A percentile compares a stretch with the other conserved stretches of the same genome.
Conservation (phyloP, 1,139 yeast genomes). For the Sugiyamaella xylanicola region DNA sequence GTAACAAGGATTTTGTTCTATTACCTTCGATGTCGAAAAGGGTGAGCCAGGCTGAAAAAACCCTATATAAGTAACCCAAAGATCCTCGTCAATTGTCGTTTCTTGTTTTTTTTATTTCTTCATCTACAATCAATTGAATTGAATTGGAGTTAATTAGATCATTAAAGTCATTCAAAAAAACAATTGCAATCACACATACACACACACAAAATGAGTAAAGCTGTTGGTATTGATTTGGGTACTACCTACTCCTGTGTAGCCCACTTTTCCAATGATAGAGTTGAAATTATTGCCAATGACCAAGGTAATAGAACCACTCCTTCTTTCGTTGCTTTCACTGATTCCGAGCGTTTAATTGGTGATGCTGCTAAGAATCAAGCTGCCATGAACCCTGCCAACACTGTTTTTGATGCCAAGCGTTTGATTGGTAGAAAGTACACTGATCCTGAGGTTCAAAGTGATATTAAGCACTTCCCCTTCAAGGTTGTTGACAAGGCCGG, state of each 20-base stretch:
- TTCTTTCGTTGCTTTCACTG: constrained; percentile 94
- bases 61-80: constrained; percentile 8
- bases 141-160: constrained; percentile 16
- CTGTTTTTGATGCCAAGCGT: constrained; percentile 96
- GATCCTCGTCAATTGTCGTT: background rate
- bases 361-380: constrained; percentile 99
- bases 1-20: constrained; percentile 12
- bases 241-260: constrained; percentile 99
- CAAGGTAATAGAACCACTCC: constrained; percentile 99
- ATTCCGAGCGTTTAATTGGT: constrained; percentile 95
- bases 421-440: constrained; percentile 90
- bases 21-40: constrained; percentile 11
- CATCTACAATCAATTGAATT: constrained; percentile 17
- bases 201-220: constrained; percentile 39
- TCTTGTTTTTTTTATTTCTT: constrained; percentile 1
- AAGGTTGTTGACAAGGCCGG: constrained; percentile 83
- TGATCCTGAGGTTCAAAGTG: constrained; percentile 88
- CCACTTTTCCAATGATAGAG: constrained; percentile 87
- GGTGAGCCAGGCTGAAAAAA: constrained; percentile 1
- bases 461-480: constrained; percentile 95
- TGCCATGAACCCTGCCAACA: constrained; percentile 94
- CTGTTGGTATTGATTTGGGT: constrained; percentile 86
- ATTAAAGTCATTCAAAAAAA: background rate
- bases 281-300: constrained; percentile 94
- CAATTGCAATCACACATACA: constrained; percentile 6